Evolutionary conservation across 2,329 filamentous ascomycete genomes (phyloP).

Genomic region (Colletotrichum costaricense): DNA sequence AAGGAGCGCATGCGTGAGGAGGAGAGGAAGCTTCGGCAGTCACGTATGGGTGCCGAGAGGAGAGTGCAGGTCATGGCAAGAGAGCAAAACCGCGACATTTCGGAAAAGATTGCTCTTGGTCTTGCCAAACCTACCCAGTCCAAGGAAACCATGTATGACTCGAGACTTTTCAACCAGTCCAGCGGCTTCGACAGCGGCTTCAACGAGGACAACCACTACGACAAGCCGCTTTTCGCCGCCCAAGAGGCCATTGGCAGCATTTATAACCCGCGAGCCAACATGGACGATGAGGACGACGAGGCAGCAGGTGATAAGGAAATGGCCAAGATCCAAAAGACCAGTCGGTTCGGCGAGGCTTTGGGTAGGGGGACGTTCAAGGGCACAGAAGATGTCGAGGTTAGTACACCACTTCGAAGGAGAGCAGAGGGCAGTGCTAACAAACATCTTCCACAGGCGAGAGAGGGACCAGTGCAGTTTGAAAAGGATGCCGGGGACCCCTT

Average conservation of each 20-base stretch:
- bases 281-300: constrained; percentile 81
- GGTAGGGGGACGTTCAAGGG: constrained; percentile 94
- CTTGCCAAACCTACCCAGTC: constrained; percentile 94
- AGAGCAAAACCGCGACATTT: constrained; percentile 96
- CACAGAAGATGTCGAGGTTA: constrained; percentile 81
- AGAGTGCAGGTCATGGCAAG: constrained; percentile 92
- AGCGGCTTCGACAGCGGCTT: constrained; percentile 92
- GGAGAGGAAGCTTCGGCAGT: constrained; percentile 90
- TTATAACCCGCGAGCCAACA: constrained; percentile 82
- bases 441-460: constrained; percentile 67
- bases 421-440: background rate
- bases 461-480: constrained; percentile 96
- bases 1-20: constrained; percentile 84
- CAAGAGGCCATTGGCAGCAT: constrained; percentile 96
- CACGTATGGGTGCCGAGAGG: constrained; percentile 93
- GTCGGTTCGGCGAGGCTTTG: constrained; percentile 85
- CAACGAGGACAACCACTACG: constrained; percentile 98
- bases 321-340: constrained; percentile 87
- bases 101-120: constrained; percentile 94
- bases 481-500: constrained; percentile 88
- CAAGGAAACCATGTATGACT: constrained; percentile 97
- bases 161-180: constrained; percentile 91
- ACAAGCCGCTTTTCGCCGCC: constrained; percentile 95
- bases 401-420: constrained; percentile 41
- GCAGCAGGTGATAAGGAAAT: constrained; percentile 85